Percentiles rank a stretch among this genome's conserved stretches.
Evolutionary conservation across 148 eudicot species (phyloP).

Genomic region (Fallopia convolvulus): DNA sequence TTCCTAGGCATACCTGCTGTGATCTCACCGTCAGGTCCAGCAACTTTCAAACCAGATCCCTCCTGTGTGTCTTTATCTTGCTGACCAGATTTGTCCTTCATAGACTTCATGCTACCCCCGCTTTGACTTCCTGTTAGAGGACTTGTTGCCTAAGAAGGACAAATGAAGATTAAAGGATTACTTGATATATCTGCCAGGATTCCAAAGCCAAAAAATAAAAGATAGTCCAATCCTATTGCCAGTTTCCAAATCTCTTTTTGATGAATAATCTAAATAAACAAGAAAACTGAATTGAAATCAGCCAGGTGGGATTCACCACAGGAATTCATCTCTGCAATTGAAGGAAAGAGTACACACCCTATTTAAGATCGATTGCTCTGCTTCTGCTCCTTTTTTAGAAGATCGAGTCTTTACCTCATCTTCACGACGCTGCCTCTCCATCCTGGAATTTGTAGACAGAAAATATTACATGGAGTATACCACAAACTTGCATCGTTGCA

Average conservation of each 20-base stretch:
- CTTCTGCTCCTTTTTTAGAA: constrained; percentile 63
- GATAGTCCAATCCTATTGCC: background rate
- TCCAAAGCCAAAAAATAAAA: background rate
- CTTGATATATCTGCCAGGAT: background rate
- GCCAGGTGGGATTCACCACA: background rate
- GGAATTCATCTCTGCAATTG: background rate
- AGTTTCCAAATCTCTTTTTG: background rate
- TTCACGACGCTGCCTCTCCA: constrained; percentile 97
- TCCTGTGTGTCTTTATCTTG: constrained; percentile 82
- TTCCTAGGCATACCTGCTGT: constrained; percentile 59
- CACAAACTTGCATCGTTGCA: background rate
- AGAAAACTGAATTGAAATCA: background rate
- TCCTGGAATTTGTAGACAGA: constrained; percentile 36
- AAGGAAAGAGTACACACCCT: constrained; percentile 40
- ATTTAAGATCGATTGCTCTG: constrained; percentile 72
- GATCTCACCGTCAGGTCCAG: constrained; percentile 91
- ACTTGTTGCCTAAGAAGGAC: constrained; percentile 63
- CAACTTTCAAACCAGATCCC: constrained; percentile 70
- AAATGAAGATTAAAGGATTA: background rate
- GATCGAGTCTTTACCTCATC: constrained; percentile 74
- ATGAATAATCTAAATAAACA: constrained; percentile 1
- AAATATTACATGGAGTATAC: background rate
- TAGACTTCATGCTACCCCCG: constrained; percentile 72
- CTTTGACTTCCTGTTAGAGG: constrained; percentile 82
- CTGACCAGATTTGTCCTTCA: constrained; percentile 72